Evolutionary conservation across 257 asterid species (phyloP).

Genomic region (Thymus mandschuricus): DNA sequence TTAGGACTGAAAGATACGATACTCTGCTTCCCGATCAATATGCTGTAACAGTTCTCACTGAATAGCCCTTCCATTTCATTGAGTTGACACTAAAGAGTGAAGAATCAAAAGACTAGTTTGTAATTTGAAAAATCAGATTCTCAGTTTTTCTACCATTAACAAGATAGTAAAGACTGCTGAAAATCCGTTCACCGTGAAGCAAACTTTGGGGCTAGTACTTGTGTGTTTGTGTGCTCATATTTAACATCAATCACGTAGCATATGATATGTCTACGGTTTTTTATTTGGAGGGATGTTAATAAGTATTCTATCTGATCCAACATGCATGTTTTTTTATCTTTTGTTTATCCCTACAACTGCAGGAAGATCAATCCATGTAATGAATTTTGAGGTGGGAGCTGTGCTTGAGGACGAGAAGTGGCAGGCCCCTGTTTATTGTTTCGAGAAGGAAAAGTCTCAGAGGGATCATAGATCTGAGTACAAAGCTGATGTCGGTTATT

Average conservation of each 20-base stretch:
- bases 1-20: too few species aligned
- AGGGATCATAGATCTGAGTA: constrained; percentile 17
- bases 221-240: not conserved
- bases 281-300: not conserved
- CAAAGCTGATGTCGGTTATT: constrained; percentile 25
- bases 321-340: not conserved
- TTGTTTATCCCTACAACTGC: constrained; percentile 28
- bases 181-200: not conserved
- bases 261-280: not conserved
- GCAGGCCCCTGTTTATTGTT: constrained; percentile 85
- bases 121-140: not conserved
- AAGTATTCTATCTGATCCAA: constrained; percentile 10
- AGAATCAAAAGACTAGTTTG: not conserved
- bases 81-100: not conserved
- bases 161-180: not conserved
- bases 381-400: constrained; percentile 92
- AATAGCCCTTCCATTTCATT: too few species aligned
- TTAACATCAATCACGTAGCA: not conserved
- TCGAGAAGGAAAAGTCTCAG: constrained; percentile 37
- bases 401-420: constrained; percentile 73
- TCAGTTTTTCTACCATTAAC: constrained; percentile 14
- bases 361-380: constrained; percentile 82
- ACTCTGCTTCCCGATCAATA: not conserved
- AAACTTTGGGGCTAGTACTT: not conserved
- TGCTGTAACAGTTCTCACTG: not conserved